Evolutionary conservation across 176 grass and related monocot species (phyloP).

Genomic region (Saccharum officinarum): DNA sequence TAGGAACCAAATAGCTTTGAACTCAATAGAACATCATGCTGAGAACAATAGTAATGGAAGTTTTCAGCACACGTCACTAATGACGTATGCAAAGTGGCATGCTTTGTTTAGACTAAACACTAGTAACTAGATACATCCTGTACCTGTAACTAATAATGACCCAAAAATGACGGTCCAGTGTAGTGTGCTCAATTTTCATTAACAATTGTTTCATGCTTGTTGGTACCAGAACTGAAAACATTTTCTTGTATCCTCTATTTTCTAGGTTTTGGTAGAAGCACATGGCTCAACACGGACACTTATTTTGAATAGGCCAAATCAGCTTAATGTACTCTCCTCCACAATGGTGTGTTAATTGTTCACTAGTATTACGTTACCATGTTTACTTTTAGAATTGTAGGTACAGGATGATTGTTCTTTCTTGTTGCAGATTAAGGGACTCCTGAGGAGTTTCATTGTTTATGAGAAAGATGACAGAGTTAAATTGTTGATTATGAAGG

Average conservation of each 20-base stretch:
- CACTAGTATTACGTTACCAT: background rate
- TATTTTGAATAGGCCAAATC: background rate
- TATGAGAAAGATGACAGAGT: conserved; percentile 62
- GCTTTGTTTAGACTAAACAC: too few species aligned
- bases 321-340: background rate
- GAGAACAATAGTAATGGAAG: too few species aligned
- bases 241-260: background rate
- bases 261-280: background rate
- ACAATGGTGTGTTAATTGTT: background rate
- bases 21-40: too few species aligned
- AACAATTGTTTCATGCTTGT: too few species aligned
- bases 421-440: conserved; percentile 57
- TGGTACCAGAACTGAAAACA: too few species aligned
- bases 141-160: too few species aligned
- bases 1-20: too few species aligned
- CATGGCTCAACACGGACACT: background rate
- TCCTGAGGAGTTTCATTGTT: conserved; percentile 58
- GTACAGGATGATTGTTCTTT: background rate
- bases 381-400: conserved; percentile 2
- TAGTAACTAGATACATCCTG: too few species aligned
- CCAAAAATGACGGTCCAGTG: too few species aligned
- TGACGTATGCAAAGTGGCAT: too few species aligned
- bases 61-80: too few species aligned
- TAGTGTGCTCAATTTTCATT: too few species aligned
- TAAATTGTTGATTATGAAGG: conserved; percentile 88